Percentiles rank a stretch among this genome's conserved stretches.
These are phyloP conservation scores for Stygiomarasmius scandens DNA, from an alignment of 1,284 basidiomycete genomes.

Conservation along the genomic window DNA sequence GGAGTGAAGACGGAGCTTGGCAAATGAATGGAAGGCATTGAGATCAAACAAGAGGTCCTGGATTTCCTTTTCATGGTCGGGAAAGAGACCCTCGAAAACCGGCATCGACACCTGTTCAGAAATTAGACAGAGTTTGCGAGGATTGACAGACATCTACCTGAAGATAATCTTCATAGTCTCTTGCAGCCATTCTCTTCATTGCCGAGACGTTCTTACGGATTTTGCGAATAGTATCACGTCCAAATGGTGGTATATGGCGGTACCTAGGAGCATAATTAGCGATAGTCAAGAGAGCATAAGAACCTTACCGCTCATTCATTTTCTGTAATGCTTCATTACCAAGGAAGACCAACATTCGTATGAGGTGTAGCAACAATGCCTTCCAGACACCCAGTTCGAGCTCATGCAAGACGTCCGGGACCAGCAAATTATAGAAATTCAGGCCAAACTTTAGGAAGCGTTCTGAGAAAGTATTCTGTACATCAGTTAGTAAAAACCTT, in stretches of 20 bases:
- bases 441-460: slow-evolving; percentile 1
- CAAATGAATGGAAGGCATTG: background rate
- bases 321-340: slow-evolving; percentile 5
- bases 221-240: slow-evolving; percentile 19
- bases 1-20: slow-evolving; percentile 8
- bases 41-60: background rate
- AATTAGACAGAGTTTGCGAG: background rate
- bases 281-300: slow-evolving; percentile 5
- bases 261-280: slow-evolving; percentile 1
- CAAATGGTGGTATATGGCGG: slow-evolving; percentile 19
- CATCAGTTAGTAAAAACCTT: background rate
- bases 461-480: slow-evolving; percentile 11
- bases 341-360: slow-evolving; percentile 21
- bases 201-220: slow-evolving; percentile 22
- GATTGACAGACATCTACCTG: slow-evolving; percentile 13
- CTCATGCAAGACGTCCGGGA: slow-evolving; percentile 20
- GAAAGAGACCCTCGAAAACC: slow-evolving; percentile 11
- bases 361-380: slow-evolving; percentile 23
- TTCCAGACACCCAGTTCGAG: slow-evolving; percentile 28
- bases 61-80: background rate
- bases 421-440: slow-evolving; percentile 15
- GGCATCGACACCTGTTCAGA: slow-evolving; percentile 5
- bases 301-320: slow-evolving; percentile 13
- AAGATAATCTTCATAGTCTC: slow-evolving; percentile 26
- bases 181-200: slow-evolving; percentile 25